Evolutionary conservation across 805 yeast species (phyloP), one percentile per base, ranked within the genome.

Genomic region (Yarrowia divulgata): DNA sequence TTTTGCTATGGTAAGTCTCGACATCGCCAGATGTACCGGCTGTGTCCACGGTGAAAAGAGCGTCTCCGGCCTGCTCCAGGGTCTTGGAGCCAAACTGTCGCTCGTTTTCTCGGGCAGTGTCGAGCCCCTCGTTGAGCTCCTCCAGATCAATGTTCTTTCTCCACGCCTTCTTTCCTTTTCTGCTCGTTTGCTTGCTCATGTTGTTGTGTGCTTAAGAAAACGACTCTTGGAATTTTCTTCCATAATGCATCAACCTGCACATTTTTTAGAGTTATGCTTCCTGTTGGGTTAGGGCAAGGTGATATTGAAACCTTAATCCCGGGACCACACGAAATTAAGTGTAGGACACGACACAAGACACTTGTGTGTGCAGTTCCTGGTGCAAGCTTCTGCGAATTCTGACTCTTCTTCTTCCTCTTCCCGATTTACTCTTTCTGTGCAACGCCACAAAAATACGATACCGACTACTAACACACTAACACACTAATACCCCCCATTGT

Each of bases 141-240:
- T 86, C 87, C 19, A 95, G 81, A 77, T 95, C 97, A 70, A 95
- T 90, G 78, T 95, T 91, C 79, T 92, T 92, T 77, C 97, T 87
- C 96, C 98, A 91, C 6, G 97, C 88, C 77, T 85, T 89, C 84
- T 91, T 94, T 54, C 97, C 97, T 81, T 95, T 95, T 75, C 98
- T 85, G 8, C 66, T 60, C 3, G 66, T 60, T 19, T 60, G 66
- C 34, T 60, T 60, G 66, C 66, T 60, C 66, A 60, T 60, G 16
- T 29, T 58, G 66, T 45, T 6, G 42, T 43, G 66, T 43, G 42
- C 18, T 34, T 16, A 13, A 7, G 42, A 40, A 12, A 42, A 43
- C 12, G 35, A 14, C 50, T 14, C 10, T 29, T 18, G n/a, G 52
- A 34, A 32, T 32, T 60, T 60, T 60, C 23, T 32, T 60, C 66